Percentiles rank a stretch among this genome's conserved stretches.
These are phyloP conservation scores for Gynandropsis gynandra DNA, from an alignment of 345 rosid species.

Conservation along the genomic window DNA sequence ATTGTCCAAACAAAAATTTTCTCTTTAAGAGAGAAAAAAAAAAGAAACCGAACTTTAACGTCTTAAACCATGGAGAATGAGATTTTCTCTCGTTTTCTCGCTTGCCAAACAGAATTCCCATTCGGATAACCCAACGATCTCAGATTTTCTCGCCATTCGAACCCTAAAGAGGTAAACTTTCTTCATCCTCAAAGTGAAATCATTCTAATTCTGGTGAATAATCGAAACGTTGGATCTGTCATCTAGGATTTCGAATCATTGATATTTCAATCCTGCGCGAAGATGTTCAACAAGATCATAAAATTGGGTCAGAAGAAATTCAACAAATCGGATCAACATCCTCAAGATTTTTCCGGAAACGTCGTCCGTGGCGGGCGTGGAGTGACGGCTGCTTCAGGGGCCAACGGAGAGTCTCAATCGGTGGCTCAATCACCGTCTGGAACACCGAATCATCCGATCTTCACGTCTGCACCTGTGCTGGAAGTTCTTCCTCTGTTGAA, in stretches of 20 bases:
- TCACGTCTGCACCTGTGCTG: constrained; percentile 25
- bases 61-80: no score
- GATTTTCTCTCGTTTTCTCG: constrained; percentile 17
- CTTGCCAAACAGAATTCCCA: constrained; percentile 14
- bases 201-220: background rate
- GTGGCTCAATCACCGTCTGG: constrained; percentile 19
- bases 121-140: constrained; percentile 4
- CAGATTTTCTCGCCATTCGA: constrained; percentile 8
- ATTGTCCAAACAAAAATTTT: no score
- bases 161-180: constrained; percentile 11
- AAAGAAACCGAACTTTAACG: no score
- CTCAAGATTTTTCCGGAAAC: constrained; percentile 22
- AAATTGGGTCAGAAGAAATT: constrained; percentile 31
- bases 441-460: constrained; percentile 22
- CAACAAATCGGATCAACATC: constrained; percentile 35
- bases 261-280: no score
- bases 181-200: background rate
- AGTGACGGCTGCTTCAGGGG: background rate
- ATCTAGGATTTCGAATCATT: no score
- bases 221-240: no score
- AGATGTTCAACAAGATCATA: constrained; percentile 33
- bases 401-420: constrained; percentile 25
- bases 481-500: constrained; percentile 32
- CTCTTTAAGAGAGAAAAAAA: no score
- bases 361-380: constrained; percentile 25